Percentiles rank a stretch among this genome's conserved stretches.
Evolutionary conservation across 257 asterid species (phyloP).

Genomic region (Solanum peruvianum): DNA sequence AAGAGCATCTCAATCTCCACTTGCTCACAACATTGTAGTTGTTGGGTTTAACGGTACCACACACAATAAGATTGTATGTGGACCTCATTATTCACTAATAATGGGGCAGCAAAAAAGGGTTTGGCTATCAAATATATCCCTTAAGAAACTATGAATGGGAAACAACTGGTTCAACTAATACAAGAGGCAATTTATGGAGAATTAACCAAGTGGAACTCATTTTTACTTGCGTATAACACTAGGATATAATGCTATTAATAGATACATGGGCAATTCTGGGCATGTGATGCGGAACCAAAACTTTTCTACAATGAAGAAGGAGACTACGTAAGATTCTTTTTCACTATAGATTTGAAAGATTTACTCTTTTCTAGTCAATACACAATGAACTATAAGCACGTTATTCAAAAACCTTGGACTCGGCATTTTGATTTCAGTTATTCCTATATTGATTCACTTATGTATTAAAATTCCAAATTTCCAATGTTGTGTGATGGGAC

Average conservation of each 20-base stretch:
- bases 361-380: background rate
- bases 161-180: too few relatives aligned
- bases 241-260: background rate
- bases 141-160: background rate
- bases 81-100: background rate
- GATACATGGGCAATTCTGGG: background rate
- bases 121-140: background rate
- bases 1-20: too few relatives aligned
- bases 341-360: too few relatives aligned
- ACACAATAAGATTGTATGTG: background rate
- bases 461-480: too few relatives aligned
- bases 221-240: too few relatives aligned
- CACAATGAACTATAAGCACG: too few relatives aligned
- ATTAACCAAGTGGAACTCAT: too few relatives aligned
- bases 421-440: background rate
- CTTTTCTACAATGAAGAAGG: background rate
- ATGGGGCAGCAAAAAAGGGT: background rate
- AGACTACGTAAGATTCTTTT: background rate
- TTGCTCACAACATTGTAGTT: background rate
- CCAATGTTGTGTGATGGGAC: too few relatives aligned
- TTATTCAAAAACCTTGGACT: background rate
- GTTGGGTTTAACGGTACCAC: too few relatives aligned
- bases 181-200: too few relatives aligned
- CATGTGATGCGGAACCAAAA: background rate
- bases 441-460: background rate